phyloP scores from a whole-genome alignment of 1,284 basidiomycete species.

The Phellopilus nigrolimitatus region DNA sequence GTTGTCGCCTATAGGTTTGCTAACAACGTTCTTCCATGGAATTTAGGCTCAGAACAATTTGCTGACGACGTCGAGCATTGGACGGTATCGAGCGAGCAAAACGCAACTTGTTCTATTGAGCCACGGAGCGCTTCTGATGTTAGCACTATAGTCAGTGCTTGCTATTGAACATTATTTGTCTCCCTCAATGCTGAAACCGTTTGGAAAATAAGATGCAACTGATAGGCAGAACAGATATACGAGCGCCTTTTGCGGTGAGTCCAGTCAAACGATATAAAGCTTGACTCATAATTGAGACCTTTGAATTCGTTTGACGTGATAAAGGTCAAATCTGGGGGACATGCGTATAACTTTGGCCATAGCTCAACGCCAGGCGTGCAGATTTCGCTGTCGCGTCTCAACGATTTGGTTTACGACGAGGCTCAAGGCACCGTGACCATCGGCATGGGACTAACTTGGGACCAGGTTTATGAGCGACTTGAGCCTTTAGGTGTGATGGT shows the following conservation, averaged over 20 bases:
- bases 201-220: conserved; percentile 6
- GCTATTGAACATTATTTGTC: background rate
- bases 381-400: conserved; percentile 25
- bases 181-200: background rate
- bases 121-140: conserved; percentile 14
- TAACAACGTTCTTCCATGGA: background rate
- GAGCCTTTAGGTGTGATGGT: conserved; percentile 22
- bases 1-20: background rate
- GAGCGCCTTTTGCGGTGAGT: conserved; percentile 20
- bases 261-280: background rate
- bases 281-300: no score
- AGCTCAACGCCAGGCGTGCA: conserved; percentile 27
- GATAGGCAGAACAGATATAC: conserved; percentile 13
- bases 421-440: conserved; percentile 18
- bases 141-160: conserved; percentile 14
- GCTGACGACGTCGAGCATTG: conserved; percentile 13
- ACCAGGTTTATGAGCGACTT: conserved; percentile 23
- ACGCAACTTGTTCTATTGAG: conserved; percentile 18
- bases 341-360: conserved; percentile 24
- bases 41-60: conserved; percentile 18
- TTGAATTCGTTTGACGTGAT: background rate
- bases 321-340: conserved; percentile 25
- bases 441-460: conserved; percentile 24
- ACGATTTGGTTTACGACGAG: conserved; percentile 19
- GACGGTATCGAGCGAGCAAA: conserved; percentile 13